Evolutionary conservation across 2,329 filamentous ascomycete species (phyloP).

Genomic region (Epichloe bromicola): DNA sequence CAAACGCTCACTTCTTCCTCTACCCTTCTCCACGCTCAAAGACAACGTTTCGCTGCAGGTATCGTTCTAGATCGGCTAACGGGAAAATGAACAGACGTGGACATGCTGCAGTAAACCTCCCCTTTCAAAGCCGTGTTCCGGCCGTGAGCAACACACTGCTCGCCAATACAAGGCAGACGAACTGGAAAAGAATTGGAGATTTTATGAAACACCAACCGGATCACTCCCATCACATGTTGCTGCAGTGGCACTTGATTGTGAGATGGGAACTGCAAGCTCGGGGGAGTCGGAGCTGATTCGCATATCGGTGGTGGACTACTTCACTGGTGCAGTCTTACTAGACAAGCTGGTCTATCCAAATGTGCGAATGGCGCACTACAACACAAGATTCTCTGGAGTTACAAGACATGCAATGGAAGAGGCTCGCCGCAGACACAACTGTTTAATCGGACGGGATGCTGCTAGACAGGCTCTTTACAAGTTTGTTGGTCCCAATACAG

Average conservation of each 20-base stretch:
- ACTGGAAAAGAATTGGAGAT: constrained; percentile 16
- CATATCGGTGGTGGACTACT: constrained; percentile 37
- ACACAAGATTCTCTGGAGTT: constrained; percentile 38
- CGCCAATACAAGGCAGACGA: constrained; percentile 13
- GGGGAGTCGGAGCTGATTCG: constrained; percentile 41
- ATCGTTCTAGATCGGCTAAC: background rate
- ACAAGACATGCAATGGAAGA: constrained; percentile 23
- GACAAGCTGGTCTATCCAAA: constrained; percentile 37
- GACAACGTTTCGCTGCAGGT: too few relatives aligned
- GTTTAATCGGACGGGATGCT: constrained; percentile 27
- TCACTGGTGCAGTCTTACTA: constrained; percentile 32
- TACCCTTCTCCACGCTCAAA: background rate
- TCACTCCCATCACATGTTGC: constrained; percentile 1
- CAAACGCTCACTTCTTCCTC: background rate
- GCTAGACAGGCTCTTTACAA: constrained; percentile 29
- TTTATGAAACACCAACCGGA: constrained; percentile 9
- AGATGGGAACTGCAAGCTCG: constrained; percentile 34
- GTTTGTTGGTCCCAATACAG: constrained; percentile 31
- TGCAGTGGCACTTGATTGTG: constrained; percentile 38
- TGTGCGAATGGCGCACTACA: constrained; percentile 32
- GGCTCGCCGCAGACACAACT: constrained; percentile 18
- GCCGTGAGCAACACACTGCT: constrained; percentile 14
- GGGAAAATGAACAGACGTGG: constrained; percentile 13
- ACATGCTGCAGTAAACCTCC: constrained; percentile 17
- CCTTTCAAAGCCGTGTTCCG: constrained; percentile 14